Conservation (phyloP, 1,284 basidiomycete species). For the Phellinidium pouzarii region DNA sequence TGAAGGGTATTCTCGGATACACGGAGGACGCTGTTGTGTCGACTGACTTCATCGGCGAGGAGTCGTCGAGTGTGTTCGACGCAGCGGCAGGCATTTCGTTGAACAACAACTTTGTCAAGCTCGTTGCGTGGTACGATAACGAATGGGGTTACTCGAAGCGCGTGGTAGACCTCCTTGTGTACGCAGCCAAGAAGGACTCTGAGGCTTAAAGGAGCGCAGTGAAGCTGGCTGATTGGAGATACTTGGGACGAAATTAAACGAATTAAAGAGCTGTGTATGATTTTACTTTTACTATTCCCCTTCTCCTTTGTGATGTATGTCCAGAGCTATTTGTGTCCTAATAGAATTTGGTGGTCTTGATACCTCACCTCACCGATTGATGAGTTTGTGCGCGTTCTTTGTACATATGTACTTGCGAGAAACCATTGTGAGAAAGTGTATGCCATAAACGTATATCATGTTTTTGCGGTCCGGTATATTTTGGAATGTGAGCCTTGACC, state of each 20-base stretch:
- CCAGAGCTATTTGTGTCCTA: background rate
- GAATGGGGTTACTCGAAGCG: constrained; percentile 96
- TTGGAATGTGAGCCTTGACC: background rate
- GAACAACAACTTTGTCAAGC: constrained; percentile 93
- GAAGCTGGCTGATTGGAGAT: background rate
- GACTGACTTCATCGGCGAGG: constrained; percentile 85
- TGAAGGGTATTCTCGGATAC: constrained; percentile 88
- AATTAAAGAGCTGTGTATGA: background rate
- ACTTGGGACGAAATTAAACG: background rate
- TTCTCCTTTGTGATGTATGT: background rate
- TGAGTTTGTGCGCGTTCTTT: background rate
- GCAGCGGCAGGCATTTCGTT: constrained; percentile 90
- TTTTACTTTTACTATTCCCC: background rate
- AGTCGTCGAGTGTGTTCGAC: constrained; percentile 84
- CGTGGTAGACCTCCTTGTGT: constrained; percentile 87
- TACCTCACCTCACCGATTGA: too few species aligned
- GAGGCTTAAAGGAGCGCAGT: constrained; percentile 15
- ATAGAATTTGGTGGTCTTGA: background rate
- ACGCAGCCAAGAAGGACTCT: constrained; percentile 70
- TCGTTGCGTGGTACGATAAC: constrained; percentile 95
- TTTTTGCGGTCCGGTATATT: background rate
- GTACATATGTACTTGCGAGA: background rate
- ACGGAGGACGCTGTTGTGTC: constrained; percentile 95
- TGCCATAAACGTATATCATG: background rate
- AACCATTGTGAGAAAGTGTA: background rate